A percentile compares a stretch with the other conserved stretches of the same genome.
phyloP scores from a whole-genome alignment of 1,284 basidiomycete genomes.

The Papiliotrema fonsecae region DNA sequence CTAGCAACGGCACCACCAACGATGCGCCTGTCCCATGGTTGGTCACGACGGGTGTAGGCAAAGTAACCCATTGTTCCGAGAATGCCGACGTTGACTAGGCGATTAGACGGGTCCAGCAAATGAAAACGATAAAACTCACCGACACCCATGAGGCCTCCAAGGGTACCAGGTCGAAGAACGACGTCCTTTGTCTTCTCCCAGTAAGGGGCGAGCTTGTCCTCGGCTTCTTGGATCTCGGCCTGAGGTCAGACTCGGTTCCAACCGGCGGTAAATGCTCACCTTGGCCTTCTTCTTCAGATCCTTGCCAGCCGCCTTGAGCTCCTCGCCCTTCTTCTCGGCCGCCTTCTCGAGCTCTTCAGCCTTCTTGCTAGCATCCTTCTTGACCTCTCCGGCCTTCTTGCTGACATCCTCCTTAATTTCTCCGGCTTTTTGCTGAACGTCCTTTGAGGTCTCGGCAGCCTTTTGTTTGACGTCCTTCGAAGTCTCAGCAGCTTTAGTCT shows the following conservation, averaged over 20 bases:
- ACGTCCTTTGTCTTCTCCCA: slow-evolving; percentile 60
- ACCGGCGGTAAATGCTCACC: slow-evolving; percentile 35
- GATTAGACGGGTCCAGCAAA: background rate
- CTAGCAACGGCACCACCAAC: slow-evolving; percentile 57
- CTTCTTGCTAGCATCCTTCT: too few species aligned
- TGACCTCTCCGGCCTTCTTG: slow-evolving; percentile 51
- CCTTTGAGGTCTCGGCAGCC: slow-evolving; percentile 50
- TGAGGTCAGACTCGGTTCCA: slow-evolving; percentile 39
- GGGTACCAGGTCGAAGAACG: slow-evolving; percentile 62
- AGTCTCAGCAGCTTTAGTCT: too few species aligned
- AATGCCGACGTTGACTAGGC: slow-evolving; percentile 65
- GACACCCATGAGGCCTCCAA: slow-evolving; percentile 67
- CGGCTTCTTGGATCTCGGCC: slow-evolving; percentile 52
- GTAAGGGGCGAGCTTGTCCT: slow-evolving; percentile 55
- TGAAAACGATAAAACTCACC: slow-evolving; percentile 49
- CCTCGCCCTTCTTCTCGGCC: slow-evolving; percentile 30
- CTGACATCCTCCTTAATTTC: slow-evolving; percentile 56
- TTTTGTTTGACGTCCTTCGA: slow-evolving; percentile 55
- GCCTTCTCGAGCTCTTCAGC: too few species aligned
- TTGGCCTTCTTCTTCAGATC: slow-evolving; percentile 56
- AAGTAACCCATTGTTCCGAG: slow-evolving; percentile 60
- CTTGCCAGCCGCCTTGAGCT: slow-evolving; percentile 52
- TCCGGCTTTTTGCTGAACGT: slow-evolving; percentile 25
- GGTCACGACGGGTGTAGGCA: slow-evolving; percentile 62
- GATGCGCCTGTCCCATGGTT: slow-evolving; percentile 58